Evolutionary conservation across 164 flowering plant genomes (phyloP).

Genomic region (Umbilicus rupestris): DNA sequence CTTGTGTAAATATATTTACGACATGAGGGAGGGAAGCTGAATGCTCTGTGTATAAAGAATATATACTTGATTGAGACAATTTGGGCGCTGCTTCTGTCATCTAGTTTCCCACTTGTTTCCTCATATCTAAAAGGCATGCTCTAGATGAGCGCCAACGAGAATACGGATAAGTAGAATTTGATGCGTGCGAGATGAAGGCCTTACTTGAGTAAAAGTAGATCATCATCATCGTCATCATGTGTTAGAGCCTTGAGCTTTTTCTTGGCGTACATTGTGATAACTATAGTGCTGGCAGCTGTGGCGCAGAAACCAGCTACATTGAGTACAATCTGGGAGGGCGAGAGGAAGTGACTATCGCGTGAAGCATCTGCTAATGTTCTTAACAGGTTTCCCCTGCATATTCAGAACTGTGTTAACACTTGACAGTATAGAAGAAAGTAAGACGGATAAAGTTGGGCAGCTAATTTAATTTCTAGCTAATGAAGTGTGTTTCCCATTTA

Average conservation of each 20-base stretch:
- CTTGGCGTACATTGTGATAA: conserved; percentile 66
- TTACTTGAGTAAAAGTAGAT: conserved; percentile 19
- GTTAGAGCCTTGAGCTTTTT: conserved; percentile 44
- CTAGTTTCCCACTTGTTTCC: not conserved
- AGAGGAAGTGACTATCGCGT: conserved; percentile 30
- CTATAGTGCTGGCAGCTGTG: conserved; percentile 42
- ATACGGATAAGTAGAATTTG: not conserved
- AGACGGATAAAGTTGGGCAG: too few species aligned
- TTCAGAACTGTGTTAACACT: not conserved
- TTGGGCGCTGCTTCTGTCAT: not conserved
- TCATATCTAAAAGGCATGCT: not conserved
- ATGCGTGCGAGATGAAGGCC: not conserved
- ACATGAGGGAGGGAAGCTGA: not conserved
- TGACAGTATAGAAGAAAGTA: not conserved
- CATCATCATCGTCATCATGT: conserved; percentile 61
- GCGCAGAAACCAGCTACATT: conserved; percentile 49
- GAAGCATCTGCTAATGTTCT: conserved; percentile 70
- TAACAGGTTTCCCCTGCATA: conserved; percentile 67
- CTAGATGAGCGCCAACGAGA: not conserved
- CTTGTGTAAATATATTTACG: too few species aligned
- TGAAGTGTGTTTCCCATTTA: too few species aligned
- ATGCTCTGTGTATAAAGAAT: not conserved
- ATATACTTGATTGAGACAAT: not conserved
- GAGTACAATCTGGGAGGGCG: conserved; percentile 52
- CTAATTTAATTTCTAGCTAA: too few species aligned